Evolutionary conservation across 306 rosid species (phyloP), one percentile per base, ranked within the genome.

Genomic region (Vigna reflexopilosa): DNA sequence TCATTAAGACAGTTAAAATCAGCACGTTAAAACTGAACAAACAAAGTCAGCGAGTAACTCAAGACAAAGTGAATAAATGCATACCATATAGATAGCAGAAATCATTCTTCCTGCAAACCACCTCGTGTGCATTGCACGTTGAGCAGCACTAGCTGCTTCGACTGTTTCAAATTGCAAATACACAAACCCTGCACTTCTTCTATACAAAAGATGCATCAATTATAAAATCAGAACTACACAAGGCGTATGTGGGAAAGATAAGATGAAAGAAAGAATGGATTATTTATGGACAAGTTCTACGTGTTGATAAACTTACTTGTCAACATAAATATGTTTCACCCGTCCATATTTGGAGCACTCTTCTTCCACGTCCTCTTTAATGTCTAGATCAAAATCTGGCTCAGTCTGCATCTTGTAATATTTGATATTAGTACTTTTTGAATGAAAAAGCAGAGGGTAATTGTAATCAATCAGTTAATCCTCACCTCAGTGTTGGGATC

Each of bases 81-180:
- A 79, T 87, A 93, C 99, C 99, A 95, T 86, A 86, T 77, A 95
- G 61, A 90, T 10, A 54, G 97, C 99, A 17, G 93, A 79, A 80
- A 95, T 91, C 86, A 82, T 86, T 77, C 93, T 85, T 48, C 96
- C 90, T 6, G 99, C 99, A 85, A 95, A 95, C 98, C 98, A 95
- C 86, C 99, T 89, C 84, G 82, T 56, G 87, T 95, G 97, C 99
- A 95, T 93, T 44, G 98, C 88, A 70, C 84, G 95, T 81, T 95
- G 99, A 69, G 99, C 99, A 40, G 87, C 93, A 66, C 87, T 71
- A 49, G 99, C 92, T 13, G 88, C 99, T 73, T 95, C 96, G 79
- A 91, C 93, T 0, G 93, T 70, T 57, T 87, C 96, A 80, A 91
- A 95, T 85, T 75, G 90, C 88, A 95, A 81, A 83, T 91, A 95